Conservation (phyloP, 2,329 filamentous ascomycete species). For the Cadophora malorum region DNA sequence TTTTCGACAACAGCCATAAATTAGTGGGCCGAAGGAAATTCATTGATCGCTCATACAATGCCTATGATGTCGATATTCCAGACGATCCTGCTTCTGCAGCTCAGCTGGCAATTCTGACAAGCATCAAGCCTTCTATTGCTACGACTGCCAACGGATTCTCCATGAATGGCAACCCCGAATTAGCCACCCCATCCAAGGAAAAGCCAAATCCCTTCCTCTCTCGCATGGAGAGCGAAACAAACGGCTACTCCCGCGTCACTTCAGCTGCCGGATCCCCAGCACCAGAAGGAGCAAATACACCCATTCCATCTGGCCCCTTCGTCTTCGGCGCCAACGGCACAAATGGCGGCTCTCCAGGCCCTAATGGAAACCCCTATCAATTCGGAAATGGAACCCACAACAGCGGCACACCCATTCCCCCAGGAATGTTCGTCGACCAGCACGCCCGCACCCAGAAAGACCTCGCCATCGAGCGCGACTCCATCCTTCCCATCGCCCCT, state of each 20-base stretch:
- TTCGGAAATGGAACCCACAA: conserved; percentile 54
- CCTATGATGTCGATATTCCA: conserved; percentile 85
- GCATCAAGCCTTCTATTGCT: conserved; percentile 65
- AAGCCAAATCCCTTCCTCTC: conserved; percentile 70
- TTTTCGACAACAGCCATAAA: conserved; percentile 86
- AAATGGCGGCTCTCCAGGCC: conserved; percentile 43
- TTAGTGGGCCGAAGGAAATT: conserved; percentile 79
- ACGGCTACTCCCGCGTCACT: conserved; percentile 76
- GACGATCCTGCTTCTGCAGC: conserved; percentile 90
- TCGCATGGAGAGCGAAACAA: conserved; percentile 64
- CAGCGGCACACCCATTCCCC: conserved; percentile 53
- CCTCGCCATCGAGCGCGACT: conserved; percentile 75
- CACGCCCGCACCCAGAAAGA: conserved; percentile 49
- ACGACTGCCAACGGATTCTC: conserved; percentile 49
- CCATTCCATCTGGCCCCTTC: conserved; percentile 59
- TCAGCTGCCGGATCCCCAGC: conserved; percentile 88
- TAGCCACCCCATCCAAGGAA: conserved; percentile 67
- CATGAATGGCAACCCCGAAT: conserved; percentile 49
- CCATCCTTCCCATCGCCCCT: conserved; percentile 80
- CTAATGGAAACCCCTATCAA: conserved; percentile 30
- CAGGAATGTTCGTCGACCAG: conserved; percentile 48
- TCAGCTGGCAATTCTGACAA: conserved; percentile 71
- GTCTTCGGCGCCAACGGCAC: conserved; percentile 56
- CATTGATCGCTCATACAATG: conserved; percentile 86
- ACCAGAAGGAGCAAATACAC: conserved; percentile 77